phyloP scores from a whole-genome alignment of 2,329 filamentous ascomycete genomes.

The Nothophoma quercina region DNA sequence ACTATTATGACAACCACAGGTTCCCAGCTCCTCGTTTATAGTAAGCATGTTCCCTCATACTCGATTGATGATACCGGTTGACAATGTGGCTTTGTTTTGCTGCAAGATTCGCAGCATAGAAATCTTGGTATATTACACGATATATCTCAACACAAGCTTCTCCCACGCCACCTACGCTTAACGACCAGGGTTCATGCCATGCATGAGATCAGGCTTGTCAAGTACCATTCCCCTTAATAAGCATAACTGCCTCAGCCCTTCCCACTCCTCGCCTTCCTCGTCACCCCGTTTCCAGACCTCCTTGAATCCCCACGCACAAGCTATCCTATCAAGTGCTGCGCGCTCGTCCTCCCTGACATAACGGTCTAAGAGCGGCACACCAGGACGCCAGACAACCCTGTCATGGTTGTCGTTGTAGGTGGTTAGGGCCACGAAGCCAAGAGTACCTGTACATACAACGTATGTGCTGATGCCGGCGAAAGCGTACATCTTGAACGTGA shows the following conservation, averaged over 20 bases:
- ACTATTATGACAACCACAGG: too few species aligned
- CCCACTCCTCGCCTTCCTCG: slow-evolving; percentile 91
- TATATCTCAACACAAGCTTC: background rate
- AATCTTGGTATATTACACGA: slow-evolving; percentile 6
- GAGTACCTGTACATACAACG: slow-evolving; percentile 77
- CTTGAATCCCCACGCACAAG: slow-evolving; percentile 90
- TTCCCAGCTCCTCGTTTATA: too few species aligned
- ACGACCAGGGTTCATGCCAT: slow-evolving; percentile 73
- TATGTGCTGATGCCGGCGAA: slow-evolving; percentile 86
- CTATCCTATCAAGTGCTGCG: slow-evolving; percentile 83
- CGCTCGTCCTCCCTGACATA: slow-evolving; percentile 93
- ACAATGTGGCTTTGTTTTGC: too few species aligned
- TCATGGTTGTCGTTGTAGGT: slow-evolving; percentile 96
- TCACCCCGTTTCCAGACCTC: slow-evolving; percentile 82
- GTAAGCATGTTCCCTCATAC: too few species aligned
- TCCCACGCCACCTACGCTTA: background rate
- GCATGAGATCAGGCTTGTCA: slow-evolving; percentile 88
- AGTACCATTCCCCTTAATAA: slow-evolving; percentile 86
- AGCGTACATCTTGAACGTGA: slow-evolving; percentile 76
- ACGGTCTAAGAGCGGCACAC: slow-evolving; percentile 78
- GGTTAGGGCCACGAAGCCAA: slow-evolving; percentile 83
- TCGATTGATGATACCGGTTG: too few species aligned
- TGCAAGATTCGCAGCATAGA: too few species aligned
- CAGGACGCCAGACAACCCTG: slow-evolving; percentile 87
- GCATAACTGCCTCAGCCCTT: slow-evolving; percentile 82